Percentiles rank a stretch among this genome's conserved stretches.
phyloP scores from a whole-genome alignment of 2,329 filamentous ascomycete genomes.

The Penicillium sp. region DNA sequence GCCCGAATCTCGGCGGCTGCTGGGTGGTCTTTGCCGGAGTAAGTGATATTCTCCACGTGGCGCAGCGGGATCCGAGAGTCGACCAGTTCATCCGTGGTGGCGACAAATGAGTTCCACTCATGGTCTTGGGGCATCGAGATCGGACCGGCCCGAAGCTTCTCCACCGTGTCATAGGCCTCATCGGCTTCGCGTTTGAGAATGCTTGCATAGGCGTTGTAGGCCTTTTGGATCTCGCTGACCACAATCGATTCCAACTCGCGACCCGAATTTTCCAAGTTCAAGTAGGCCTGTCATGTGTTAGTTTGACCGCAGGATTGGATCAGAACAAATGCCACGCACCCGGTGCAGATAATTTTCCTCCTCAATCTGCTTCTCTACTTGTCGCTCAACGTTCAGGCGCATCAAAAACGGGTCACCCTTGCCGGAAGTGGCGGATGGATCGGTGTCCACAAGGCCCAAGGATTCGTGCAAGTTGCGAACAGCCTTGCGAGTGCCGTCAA shows the following conservation, averaged over 20 bases:
- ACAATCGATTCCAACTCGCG: constrained; percentile 94
- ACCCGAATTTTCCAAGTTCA: constrained; percentile 90
- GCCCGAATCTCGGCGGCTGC: constrained; percentile 78
- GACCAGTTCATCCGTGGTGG: constrained; percentile 75
- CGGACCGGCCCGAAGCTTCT: constrained; percentile 75
- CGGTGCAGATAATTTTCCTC: constrained; percentile 96
- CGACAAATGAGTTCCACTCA: constrained; percentile 82
- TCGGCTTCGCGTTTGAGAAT: constrained; percentile 90
- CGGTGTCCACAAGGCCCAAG: constrained; percentile 70
- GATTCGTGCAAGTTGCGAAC: constrained; percentile 77
- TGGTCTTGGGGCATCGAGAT: constrained; percentile 90
- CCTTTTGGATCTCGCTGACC: constrained; percentile 95
- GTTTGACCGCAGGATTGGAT: constrained; percentile 12
- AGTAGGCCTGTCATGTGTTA: constrained; percentile 61
- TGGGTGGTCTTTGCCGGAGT: constrained; percentile 82
- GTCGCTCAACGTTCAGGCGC: constrained; percentile 76
- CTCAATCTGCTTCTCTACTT: constrained; percentile 86
- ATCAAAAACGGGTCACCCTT: constrained; percentile 91
- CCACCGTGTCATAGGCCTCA: constrained; percentile 67
- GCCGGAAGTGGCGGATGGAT: constrained; percentile 66
- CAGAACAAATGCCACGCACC: constrained; percentile 47
- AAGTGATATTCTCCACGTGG: constrained; percentile 74
- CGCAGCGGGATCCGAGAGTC: constrained; percentile 76
- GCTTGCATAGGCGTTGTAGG: constrained; percentile 86
- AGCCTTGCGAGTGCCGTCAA: constrained; percentile 72